A percentile compares a stretch with the other conserved stretches of the same genome.
phyloP scores from a whole-genome alignment of 1,284 basidiomycete species.

The Tilletia indica region DNA sequence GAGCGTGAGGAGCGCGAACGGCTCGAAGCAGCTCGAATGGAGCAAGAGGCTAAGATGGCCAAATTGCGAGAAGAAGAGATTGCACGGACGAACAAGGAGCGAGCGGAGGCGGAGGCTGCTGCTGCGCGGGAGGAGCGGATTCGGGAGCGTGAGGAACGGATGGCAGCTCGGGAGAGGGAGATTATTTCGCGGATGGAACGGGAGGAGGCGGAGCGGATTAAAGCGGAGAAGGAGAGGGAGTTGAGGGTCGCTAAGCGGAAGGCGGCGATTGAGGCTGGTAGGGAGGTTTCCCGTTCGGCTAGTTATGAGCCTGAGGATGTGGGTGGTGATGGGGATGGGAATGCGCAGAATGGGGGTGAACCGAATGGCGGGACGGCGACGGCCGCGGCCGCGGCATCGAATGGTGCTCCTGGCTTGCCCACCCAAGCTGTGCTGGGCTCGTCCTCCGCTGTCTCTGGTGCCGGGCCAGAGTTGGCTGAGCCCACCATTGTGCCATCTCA shows the following conservation, averaged over 20 bases:
- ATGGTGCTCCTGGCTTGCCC: no score
- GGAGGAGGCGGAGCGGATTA: constrained; percentile 43
- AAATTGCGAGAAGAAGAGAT: constrained; percentile 60
- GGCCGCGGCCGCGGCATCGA: no score
- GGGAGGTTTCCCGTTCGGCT: neutral
- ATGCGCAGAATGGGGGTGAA: no score
- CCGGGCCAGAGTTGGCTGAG: no score
- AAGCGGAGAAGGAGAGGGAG: constrained; percentile 38
- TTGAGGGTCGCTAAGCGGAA: constrained; percentile 65
- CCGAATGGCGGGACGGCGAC: no score
- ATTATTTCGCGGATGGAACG: constrained; percentile 38
- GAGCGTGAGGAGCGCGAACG: constrained; percentile 63
- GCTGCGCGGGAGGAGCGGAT: constrained; percentile 57
- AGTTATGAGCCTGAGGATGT: constrained; percentile 1
- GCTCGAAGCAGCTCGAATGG: constrained; percentile 56
- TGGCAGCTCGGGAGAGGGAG: constrained; percentile 55
- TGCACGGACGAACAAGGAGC: constrained; percentile 61
- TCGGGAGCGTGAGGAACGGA: constrained; percentile 58
- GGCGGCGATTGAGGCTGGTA: constrained; percentile 54
- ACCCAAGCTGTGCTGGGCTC: no score
- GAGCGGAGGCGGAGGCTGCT: constrained; percentile 58
- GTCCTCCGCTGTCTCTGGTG: no score
- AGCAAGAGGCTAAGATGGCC: constrained; percentile 59
- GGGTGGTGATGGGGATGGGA: neutral
- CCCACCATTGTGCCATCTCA: no score